Percentiles rank a stretch among this genome's conserved stretches.
phyloP scores from a whole-genome alignment of 371 early-diverging fungal genomes.

The Mucor piriformis region DNA sequence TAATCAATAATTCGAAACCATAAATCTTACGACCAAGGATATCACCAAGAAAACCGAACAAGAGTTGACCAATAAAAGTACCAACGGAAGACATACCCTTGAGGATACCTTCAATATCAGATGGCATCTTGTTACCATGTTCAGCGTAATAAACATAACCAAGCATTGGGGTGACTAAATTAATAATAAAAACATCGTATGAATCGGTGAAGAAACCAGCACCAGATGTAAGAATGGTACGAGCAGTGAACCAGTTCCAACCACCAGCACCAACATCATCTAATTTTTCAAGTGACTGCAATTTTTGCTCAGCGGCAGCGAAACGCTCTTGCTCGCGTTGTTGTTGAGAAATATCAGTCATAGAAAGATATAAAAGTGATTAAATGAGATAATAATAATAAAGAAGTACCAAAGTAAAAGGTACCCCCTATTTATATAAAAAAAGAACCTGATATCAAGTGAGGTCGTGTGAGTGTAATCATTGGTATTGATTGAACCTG shows the following conservation, averaged over 20 bases:
- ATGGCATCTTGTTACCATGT: conserved; percentile 59
- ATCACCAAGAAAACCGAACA: conserved; percentile 87
- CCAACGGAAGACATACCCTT: conserved; percentile 85
- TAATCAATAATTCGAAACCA: conserved; percentile 85
- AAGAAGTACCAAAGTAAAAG: conserved; percentile 5
- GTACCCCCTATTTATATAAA: conserved; percentile 20
- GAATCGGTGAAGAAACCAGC: conserved; percentile 90
- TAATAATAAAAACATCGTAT: conserved; percentile 88
- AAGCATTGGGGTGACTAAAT: conserved; percentile 79
- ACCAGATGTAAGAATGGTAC: conserved; percentile 83
- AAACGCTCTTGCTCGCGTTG: conserved; percentile 29
- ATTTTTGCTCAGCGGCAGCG: conserved; percentile 36
- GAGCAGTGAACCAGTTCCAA: conserved; percentile 78
- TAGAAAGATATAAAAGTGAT: conserved; percentile 4
- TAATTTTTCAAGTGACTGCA: conserved; percentile 42
- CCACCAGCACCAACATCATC: conserved; percentile 36
- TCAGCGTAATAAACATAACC: conserved; percentile 72
- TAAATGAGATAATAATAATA: background rate
- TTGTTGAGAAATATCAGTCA: conserved; percentile 25
- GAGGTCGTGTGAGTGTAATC: conserved; percentile 34
- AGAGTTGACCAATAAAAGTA: conserved; percentile 83
- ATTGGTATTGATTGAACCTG: conserved; percentile 25
- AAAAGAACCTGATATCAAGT: conserved; percentile 19
- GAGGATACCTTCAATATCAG: conserved; percentile 70
- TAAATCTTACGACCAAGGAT: conserved; percentile 85